Base-by-base conservation (phyloP, 495 filamentous ascomycete species). In the Darksidea phi region DNA sequence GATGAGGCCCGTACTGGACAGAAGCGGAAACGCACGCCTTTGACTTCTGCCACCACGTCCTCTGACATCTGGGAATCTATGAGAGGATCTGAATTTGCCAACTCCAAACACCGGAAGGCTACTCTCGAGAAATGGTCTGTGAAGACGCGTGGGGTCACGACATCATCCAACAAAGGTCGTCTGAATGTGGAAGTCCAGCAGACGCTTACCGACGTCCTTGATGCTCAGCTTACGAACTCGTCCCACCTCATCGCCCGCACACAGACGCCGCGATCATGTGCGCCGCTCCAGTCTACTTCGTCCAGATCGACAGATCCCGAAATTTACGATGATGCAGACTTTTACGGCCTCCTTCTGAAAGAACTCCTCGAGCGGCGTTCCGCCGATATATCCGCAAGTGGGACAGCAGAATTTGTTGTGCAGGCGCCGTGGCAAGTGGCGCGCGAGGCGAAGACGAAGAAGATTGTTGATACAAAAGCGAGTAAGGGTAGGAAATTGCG, bases 401-500 rank as follows among this genome's bases (percentile, higher is more conserved):
- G 79, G 52, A 74, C 77, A 38, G 52, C 49, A 24, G 77, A 66
- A 10, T 70, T 68, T 11, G 55, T 73, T 15, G 66, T 61, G n/a
- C 68, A 67, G 67, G 64, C 69, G 67, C 70, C 84, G 82, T 17
- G 89, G 88, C 47, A 86, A 85, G 71, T 87, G 86, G 72, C 59
- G 7, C 62, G 71, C 2, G 90, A 92, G 66, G 88, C 87, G 49
- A 94, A 92, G 72, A 84, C 84, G 18, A 86, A 87, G 75, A 88
- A 89, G 64, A 79, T 84, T 34, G 86, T 97, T 17, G 94, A 98
- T 75, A 90, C 91, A 15, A 93, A 90, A 66, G 95, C 95, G 11
- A 95, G 90, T 67, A 97, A 97, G 76, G 94, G 94, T 5, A 78
- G 94, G 51, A 98, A 96, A 75, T 82, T 98, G 83, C 78, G 88